phyloP scores from a whole-genome alignment of 176 grass and related monocot species.

The Musa schizocarpa region DNA sequence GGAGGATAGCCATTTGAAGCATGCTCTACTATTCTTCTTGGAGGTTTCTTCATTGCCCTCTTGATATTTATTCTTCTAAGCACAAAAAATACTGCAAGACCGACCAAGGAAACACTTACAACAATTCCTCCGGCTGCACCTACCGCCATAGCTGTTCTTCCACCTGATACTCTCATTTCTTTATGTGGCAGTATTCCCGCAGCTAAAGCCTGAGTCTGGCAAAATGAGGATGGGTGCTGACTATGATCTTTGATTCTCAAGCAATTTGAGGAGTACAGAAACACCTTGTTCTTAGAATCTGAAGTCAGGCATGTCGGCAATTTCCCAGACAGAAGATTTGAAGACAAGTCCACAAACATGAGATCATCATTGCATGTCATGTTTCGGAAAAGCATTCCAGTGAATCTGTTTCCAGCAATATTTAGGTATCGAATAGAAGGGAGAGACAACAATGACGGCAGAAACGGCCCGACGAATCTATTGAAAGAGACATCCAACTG shows the following conservation, averaged over 20 bases:
- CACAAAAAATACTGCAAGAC: conserved; percentile 32
- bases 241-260: conserved; percentile 33
- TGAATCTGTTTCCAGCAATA: conserved; percentile 74
- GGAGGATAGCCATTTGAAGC: conserved; percentile 62
- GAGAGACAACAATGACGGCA: conserved; percentile 53
- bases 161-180: conserved; percentile 17
- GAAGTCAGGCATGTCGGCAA: conserved; percentile 54
- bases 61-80: conserved; percentile 36
- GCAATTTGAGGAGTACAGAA: conserved; percentile 57
- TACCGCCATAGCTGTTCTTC: conserved; percentile 15
- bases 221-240: conserved; percentile 62
- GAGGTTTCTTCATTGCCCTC: conserved; percentile 31
- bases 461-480: conserved; percentile 63
- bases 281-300: conserved; percentile 24
- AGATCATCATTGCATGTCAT: conserved; percentile 54
- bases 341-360: conserved; percentile 57
- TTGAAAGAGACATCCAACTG: conserved; percentile 72
- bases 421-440: conserved; percentile 64
- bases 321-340: conserved; percentile 59
- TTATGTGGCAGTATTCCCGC: conserved; percentile 53
- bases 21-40: conserved; percentile 35
- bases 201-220: conserved; percentile 81
- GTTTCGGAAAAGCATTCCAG: conserved; percentile 51
- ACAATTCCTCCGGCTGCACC: conserved; percentile 37
- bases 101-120: conserved; percentile 22